Conservation (phyloP, 257 asterid species). For the Fraxinus anomala region DNA sequence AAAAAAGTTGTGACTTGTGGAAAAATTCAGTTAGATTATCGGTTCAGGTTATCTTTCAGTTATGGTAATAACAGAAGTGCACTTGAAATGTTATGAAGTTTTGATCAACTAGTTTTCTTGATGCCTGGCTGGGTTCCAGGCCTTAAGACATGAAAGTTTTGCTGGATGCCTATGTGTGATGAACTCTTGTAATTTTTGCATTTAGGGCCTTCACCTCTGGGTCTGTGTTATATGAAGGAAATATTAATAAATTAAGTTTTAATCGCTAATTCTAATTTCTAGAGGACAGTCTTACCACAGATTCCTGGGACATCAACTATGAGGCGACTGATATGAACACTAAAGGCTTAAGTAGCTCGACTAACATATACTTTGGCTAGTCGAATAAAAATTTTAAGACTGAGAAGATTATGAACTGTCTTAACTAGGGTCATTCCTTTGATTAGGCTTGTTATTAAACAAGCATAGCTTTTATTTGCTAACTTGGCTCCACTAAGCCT, state of each 20-base stretch:
- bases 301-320: background rate
- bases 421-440: no score
- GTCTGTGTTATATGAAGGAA: background rate
- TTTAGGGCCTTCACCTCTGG: background rate
- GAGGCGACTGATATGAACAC: no score
- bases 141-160: background rate
- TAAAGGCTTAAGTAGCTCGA: no score
- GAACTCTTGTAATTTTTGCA: background rate
- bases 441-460: no score
- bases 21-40: background rate
- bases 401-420: no score
- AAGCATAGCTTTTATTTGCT: no score
- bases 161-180: background rate
- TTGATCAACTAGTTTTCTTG: background rate
- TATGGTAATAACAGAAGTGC: background rate
- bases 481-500: no score
- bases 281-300: background rate
- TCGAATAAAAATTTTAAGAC: no score
- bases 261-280: background rate
- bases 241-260: no score
- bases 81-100: background rate
- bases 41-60: background rate
- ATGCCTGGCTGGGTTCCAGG: background rate
- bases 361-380: no score
- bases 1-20: background rate